Conservation (phyloP, 2,329 filamentous ascomycete genomes). For the Laburnicola sp. region DNA sequence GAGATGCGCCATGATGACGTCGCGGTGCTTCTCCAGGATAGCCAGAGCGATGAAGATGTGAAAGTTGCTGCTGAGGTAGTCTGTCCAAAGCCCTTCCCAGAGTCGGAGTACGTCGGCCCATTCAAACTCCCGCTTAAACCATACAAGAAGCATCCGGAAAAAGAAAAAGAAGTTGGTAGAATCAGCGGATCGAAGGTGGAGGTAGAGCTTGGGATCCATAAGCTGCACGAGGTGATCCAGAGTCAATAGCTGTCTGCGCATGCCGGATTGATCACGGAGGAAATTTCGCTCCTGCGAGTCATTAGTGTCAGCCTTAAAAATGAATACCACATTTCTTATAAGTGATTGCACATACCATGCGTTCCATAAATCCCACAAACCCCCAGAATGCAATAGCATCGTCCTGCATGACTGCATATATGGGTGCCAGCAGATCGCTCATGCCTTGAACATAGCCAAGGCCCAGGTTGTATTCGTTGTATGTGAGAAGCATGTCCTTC, state of each 20-base stretch:
- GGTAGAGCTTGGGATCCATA: constrained; percentile 92
- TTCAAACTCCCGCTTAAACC: constrained; percentile 97
- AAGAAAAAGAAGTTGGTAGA: constrained; percentile 99
- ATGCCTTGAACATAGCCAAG: constrained; percentile 98
- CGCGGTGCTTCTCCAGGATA: constrained; percentile 92
- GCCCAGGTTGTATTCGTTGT: constrained; percentile 96
- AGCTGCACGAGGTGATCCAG: constrained; percentile 95
- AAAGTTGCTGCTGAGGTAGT: constrained; percentile 85
- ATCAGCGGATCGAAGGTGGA: constrained; percentile 85
- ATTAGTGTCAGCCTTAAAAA: constrained; percentile 14
- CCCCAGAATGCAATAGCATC: constrained; percentile 97
- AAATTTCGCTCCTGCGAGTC: constrained; percentile 77
- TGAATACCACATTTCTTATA: too few species aligned
- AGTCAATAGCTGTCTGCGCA: constrained; percentile 87
- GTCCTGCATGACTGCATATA: constrained; percentile 97
- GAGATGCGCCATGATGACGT: constrained; percentile 93
- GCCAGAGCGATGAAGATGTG: constrained; percentile 93
- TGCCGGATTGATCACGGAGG: constrained; percentile 90
- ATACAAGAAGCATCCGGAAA: constrained; percentile 97
- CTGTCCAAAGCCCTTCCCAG: constrained; percentile 95
- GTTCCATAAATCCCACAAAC: constrained; percentile 93
- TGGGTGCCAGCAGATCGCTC: constrained; percentile 92
- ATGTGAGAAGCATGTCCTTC: constrained; percentile 98
- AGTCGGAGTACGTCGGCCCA: constrained; percentile 85
- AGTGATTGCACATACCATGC: constrained; percentile 64